Percentiles rank a stretch among this genome's conserved stretches.
Conservation (phyloP, 371 early-diverging fungal species). For the Funneliformis caledonium region DNA sequence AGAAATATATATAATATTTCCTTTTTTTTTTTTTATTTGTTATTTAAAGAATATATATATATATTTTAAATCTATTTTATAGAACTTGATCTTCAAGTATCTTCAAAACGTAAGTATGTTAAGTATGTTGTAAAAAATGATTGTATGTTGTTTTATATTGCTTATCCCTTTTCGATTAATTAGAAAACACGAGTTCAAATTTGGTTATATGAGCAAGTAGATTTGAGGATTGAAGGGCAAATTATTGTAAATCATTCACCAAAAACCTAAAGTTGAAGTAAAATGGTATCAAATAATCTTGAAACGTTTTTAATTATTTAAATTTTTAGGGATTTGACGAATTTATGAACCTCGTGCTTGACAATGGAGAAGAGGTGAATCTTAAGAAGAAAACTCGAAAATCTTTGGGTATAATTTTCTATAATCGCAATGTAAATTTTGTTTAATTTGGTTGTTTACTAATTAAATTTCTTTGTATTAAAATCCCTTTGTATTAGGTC, state of each 20-base stretch:
- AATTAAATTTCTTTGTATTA: not conserved
- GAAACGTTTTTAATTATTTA: constrained; percentile 20
- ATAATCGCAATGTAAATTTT: not conserved
- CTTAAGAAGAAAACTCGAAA: constrained; percentile 76
- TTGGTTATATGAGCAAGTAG: constrained; percentile 91
- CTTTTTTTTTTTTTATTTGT: not conserved
- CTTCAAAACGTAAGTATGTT: constrained; percentile 68
- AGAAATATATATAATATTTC: not conserved
- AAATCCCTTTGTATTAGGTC: constrained; percentile 54
- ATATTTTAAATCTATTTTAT: constrained; percentile 33
- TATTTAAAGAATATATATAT: not conserved
- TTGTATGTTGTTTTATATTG: constrained; percentile 7
- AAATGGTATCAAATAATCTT: not conserved
- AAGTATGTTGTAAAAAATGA: not conserved
- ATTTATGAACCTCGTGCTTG: constrained; percentile 95
- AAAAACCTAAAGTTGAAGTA: not conserved
- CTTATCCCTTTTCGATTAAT: constrained; percentile 12
- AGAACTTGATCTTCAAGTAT: constrained; percentile 95
- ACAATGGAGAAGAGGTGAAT: constrained; percentile 84
- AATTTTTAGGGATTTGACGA: constrained; percentile 91
- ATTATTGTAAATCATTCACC: constrained; percentile 63
- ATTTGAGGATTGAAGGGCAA: constrained; percentile 88
- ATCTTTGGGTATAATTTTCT: constrained; percentile 50
- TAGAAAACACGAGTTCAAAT: constrained; percentile 90
- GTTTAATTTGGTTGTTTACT: not conserved